Conservation (phyloP, 352 stramenopile species). For the Phytophthora fragariaefolia region DNA sequence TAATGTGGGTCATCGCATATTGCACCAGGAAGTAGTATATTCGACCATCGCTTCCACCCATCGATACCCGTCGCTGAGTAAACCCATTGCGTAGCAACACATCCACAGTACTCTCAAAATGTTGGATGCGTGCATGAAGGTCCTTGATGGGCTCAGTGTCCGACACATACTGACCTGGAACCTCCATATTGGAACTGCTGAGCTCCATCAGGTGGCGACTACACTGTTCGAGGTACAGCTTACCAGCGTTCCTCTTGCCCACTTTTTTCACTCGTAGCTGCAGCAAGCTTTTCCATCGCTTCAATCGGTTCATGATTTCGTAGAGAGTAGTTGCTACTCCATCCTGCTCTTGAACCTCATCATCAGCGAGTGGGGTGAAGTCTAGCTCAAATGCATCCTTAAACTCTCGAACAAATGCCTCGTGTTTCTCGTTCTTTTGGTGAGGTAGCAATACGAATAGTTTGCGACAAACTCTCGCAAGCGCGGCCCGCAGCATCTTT, state of each 20-base stretch:
- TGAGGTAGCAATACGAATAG: constrained; percentile 89
- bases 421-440: constrained; percentile 90
- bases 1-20: constrained; percentile 94
- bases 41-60: constrained; percentile 90
- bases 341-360: constrained; percentile 32
- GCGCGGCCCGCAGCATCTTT: constrained; percentile 90
- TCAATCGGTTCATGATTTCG: constrained; percentile 90
- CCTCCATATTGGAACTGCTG: constrained; percentile 88
- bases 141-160: constrained; percentile 93
- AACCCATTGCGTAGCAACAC: constrained; percentile 89
- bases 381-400: constrained; percentile 87
- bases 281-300: constrained; percentile 92
- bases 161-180: constrained; percentile 92
- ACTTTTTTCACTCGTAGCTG: constrained; percentile 84
- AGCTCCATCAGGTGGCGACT: constrained; percentile 91
- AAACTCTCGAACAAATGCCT: constrained; percentile 89
- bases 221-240: constrained; percentile 86
- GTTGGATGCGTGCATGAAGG: constrained; percentile 89
- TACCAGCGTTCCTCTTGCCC: constrained; percentile 72
- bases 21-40: constrained; percentile 93
- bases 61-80: constrained; percentile 90
- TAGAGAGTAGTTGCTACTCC: constrained; percentile 64
- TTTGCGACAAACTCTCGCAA: constrained; percentile 93
- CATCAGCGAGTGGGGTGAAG: constrained; percentile 60
- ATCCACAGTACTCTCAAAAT: constrained; percentile 90